Conservation (phyloP, 176 grass and related monocot species). For the Musa itinerans region DNA sequence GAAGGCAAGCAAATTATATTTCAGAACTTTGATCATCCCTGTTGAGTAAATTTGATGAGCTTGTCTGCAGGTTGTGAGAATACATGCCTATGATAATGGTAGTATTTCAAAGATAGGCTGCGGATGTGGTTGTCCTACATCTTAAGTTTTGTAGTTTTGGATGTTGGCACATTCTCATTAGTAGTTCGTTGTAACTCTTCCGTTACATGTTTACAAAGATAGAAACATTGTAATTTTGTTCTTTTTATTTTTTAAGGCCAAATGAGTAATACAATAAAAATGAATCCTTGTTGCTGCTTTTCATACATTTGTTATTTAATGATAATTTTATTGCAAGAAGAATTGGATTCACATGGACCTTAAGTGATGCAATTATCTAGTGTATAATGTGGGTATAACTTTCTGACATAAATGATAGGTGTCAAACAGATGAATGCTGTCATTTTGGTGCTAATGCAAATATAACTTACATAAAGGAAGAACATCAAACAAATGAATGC, state of each 20-base stretch:
- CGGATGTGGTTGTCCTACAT: slow-evolving; percentile 14
- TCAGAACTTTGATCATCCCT: slow-evolving; percentile 21
- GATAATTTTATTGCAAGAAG: too few species aligned
- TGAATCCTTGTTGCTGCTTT: too few species aligned
- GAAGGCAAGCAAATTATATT: slow-evolving; percentile 14
- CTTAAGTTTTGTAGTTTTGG: slow-evolving; percentile 18
- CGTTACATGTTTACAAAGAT: slow-evolving; percentile 28
- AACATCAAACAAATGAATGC: too few species aligned
- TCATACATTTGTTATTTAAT: too few species aligned
- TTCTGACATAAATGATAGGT: too few species aligned
- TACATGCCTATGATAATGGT: neutral
- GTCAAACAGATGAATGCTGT: too few species aligned
- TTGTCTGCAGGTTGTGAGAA: slow-evolving; percentile 28
- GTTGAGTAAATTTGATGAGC: slow-evolving; percentile 33
- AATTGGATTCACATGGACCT: too few species aligned
- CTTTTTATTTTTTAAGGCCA: slow-evolving; percentile 4
- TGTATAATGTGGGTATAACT: too few species aligned
- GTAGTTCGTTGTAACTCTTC: slow-evolving; percentile 34
- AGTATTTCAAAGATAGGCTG: slow-evolving; percentile 12
- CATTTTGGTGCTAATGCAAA: too few species aligned
- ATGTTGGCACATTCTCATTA: slow-evolving; percentile 19
- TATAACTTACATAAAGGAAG: too few species aligned
- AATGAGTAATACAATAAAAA: too few species aligned
- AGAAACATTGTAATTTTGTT: neutral
- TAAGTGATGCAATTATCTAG: too few species aligned